Evolutionary conservation across 768 basidiomycete species (phyloP).

Genomic region (Favolaschia claudopus): DNA sequence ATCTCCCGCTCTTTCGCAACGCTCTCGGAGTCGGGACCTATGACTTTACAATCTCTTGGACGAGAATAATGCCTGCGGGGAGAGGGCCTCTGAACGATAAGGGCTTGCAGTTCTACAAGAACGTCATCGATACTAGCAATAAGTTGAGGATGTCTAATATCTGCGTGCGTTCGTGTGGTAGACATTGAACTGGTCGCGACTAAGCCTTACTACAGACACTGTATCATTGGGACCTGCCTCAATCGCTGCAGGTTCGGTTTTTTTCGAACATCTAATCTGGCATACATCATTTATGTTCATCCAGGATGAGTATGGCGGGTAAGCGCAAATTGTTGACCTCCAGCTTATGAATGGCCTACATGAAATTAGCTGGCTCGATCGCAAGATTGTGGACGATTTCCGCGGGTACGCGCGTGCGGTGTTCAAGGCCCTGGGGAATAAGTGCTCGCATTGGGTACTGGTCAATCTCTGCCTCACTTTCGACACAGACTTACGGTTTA

Average conservation of each 20-base stretch:
- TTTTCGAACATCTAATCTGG: neutral
- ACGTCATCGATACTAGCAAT: conserved; percentile 53
- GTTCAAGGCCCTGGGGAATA: conserved; percentile 21
- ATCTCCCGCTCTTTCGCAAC: conserved; percentile 51
- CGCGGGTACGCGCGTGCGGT: conserved; percentile 46
- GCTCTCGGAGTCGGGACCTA: conserved; percentile 56
- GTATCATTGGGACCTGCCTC: conserved; percentile 64
- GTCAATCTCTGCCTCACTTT: too few relatives aligned
- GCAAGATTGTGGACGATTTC: conserved; percentile 55
- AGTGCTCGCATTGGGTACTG: conserved; percentile 22
- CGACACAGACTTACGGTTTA: neutral
- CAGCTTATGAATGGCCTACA: neutral
- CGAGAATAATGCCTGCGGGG: conserved; percentile 59
- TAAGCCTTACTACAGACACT: conserved; percentile 41
- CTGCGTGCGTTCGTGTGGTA: conserved; percentile 39
- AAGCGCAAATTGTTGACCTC: neutral
- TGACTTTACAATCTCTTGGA: conserved; percentile 62
- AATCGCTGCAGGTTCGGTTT: conserved; percentile 54
- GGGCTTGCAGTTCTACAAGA: conserved; percentile 55
- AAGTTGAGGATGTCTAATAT: conserved; percentile 52
- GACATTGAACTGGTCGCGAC: neutral
- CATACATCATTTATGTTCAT: neutral
- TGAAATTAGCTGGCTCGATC: conserved; percentile 54
- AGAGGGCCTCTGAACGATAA: conserved; percentile 54
- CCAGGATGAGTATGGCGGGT: conserved; percentile 26